Evolutionary conservation across 257 asterid species (phyloP), one percentile per base, ranked within the genome.

Genomic region (Solanum piurae): DNA sequence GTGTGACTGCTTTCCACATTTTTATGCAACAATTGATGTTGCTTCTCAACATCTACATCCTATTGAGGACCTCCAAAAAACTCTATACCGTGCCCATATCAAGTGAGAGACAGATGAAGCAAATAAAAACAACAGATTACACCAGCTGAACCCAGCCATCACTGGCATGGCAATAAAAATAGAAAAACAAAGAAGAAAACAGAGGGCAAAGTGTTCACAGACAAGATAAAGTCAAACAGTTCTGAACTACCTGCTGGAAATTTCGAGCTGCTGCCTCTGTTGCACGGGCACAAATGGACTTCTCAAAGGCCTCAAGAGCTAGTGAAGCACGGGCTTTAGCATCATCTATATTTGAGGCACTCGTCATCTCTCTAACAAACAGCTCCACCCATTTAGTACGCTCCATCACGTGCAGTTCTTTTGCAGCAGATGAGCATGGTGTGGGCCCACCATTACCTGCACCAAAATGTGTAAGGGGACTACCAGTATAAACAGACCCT

Each of bases 201-300:
- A 49, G 69, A 31, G 29, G 11, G 44, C 16, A 31, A 49, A 52
- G 86, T 29, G 21, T 49, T 80, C 66, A 20, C 27, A 52, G 44
- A 82, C 69, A 6, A 82, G 37, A 49, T 46, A 82, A 82, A 82
- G 27, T 29, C 25, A 29, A 42, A 80, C 42, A 49, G 12, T 29
- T 80, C 86, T 31, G 27, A 88, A 88, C 83, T 86, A 95, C 98
- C 98, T 95, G 94, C 90, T 91, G 92, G 86, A 91, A 92, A 91
- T 90, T 92, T 88, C 91, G 94, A 74, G 93, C 91, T 86, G 95
- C 91, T 84, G 94, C 97, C 72, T 93, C 92, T 86, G 93, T 90
- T 75, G 94, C 95, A 34, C 85, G 82, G 60, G 79, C 89, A 55
- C 75, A 76, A 69, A 92, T 89, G 72, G 93, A 90, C 80, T 90